A percentile compares a stretch with the other conserved stretches of the same genome.
These are phyloP conservation scores for Cercospora brassicicola DNA, from an alignment of 2,329 filamentous ascomycete species.

Conservation along the genomic window DNA sequence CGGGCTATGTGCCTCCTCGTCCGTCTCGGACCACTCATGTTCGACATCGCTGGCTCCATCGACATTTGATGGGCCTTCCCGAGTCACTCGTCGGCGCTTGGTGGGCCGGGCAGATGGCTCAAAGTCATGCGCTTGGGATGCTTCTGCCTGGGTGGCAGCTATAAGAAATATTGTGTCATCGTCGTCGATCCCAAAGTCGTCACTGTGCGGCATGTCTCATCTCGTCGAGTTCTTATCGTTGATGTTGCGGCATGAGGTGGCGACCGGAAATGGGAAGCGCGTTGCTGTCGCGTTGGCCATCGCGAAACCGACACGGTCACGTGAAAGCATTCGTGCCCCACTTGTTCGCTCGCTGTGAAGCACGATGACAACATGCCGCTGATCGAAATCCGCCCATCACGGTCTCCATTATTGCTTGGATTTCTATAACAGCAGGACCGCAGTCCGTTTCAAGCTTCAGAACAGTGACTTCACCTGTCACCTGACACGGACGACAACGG, in stretches of 20 bases:
- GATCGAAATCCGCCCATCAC: neutral
- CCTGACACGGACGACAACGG: neutral
- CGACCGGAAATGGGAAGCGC: neutral
- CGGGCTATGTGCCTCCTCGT: conserved; percentile 27
- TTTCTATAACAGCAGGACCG: neutral
- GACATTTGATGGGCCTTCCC: conserved; percentile 23
- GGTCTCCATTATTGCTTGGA: neutral
- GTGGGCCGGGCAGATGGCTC: conserved; percentile 37
- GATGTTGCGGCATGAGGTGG: conserved; percentile 3
- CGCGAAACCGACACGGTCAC: conserved; percentile 9
- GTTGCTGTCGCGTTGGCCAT: conserved; percentile 6
- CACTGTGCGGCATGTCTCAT: conserved; percentile 35
- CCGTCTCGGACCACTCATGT: conserved; percentile 23
- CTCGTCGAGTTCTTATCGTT: conserved; percentile 4
- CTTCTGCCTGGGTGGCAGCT: conserved; percentile 36
- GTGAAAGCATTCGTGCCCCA: neutral
- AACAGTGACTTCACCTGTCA: neutral
- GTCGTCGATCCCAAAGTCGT: conserved; percentile 37
- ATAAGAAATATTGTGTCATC: conserved; percentile 38
- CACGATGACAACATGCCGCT: conserved; percentile 9
- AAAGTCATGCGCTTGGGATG: conserved; percentile 34
- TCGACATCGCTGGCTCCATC: conserved; percentile 31
- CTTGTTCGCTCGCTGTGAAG: neutral
- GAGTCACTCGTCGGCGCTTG: conserved; percentile 34
- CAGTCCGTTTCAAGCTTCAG: conserved; percentile 1